Evolutionary conservation across 805 yeast species (phyloP).

Genomic region (Schwanniomyces polymorphus): DNA sequence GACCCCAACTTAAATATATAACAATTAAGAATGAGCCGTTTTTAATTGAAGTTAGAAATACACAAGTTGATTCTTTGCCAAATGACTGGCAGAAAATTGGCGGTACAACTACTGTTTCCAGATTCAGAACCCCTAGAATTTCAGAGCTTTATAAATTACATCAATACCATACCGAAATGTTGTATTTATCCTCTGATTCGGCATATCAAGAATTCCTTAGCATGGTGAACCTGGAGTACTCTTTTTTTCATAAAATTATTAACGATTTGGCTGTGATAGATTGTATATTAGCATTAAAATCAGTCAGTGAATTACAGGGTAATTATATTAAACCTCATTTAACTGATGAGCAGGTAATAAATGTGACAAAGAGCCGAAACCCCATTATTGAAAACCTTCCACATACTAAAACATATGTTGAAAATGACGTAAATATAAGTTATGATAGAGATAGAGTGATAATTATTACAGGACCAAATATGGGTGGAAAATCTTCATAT

Average conservation of each 20-base stretch:
- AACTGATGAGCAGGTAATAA: conserved; percentile 42
- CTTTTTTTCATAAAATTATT: conserved; percentile 42
- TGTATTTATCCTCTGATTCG: conserved; percentile 45
- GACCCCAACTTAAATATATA: conserved; percentile 58
- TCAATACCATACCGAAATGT: conserved; percentile 60
- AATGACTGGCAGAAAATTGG: conserved; percentile 74
- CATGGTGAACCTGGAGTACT: conserved; percentile 30
- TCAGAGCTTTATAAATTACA: conserved; percentile 50
- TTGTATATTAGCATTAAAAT: conserved; percentile 65
- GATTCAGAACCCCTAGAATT: conserved; percentile 70
- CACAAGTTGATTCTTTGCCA: conserved; percentile 58
- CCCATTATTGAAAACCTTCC: conserved; percentile 60
- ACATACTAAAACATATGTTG: conserved; percentile 47
- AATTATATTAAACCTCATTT: conserved; percentile 52
- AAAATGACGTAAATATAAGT: conserved; percentile 62
- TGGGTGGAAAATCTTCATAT: conserved; percentile 91
- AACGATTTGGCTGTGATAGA: conserved; percentile 57
- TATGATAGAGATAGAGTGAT: conserved; percentile 48
- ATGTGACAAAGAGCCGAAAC: conserved; percentile 59
- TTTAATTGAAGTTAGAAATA: conserved; percentile 71
- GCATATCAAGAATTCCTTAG: conserved; percentile 45
- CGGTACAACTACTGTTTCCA: conserved; percentile 63
- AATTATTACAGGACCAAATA: conserved; percentile 86
- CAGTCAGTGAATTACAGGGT: conserved; percentile 49
- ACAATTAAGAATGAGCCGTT: conserved; percentile 67